Conservation (phyloP, 192 early-diverging fungal species). For the Dissophora ornata region DNA sequence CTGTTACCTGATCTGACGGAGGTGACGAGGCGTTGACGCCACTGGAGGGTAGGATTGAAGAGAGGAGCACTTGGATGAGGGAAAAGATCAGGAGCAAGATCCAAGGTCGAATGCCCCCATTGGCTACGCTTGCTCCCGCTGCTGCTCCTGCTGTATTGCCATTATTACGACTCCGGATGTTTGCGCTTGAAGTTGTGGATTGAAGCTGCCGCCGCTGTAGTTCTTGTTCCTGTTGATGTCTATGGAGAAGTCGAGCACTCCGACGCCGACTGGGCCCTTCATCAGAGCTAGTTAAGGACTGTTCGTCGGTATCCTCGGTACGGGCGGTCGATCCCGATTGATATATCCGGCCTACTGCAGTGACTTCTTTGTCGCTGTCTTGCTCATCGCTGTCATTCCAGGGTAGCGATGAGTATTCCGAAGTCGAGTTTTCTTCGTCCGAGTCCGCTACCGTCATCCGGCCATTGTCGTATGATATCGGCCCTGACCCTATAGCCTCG, state of each 20-base stretch:
- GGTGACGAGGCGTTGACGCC: constrained; percentile 41
- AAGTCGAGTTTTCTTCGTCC: too few species aligned
- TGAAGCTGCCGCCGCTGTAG: neutral
- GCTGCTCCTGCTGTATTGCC: constrained; percentile 1
- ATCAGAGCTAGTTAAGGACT: too few species aligned
- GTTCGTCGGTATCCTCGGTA: too few species aligned
- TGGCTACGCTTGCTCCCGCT: neutral
- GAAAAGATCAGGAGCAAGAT: constrained; percentile 32
- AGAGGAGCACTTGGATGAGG: constrained; percentile 31
- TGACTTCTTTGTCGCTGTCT: too few species aligned
- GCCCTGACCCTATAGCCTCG: too few species aligned
- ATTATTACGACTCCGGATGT: neutral
- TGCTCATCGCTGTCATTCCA: too few species aligned
- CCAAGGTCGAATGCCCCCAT: constrained; percentile 28
- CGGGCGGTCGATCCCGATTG: too few species aligned
- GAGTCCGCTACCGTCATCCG: too few species aligned
- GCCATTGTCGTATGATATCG: too few species aligned
- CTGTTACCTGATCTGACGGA: constrained; percentile 7
- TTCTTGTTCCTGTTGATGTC: neutral
- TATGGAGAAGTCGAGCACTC: constrained; percentile 1
- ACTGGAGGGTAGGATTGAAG: constrained; percentile 25
- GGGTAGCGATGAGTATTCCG: too few species aligned
- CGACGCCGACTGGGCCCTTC: neutral
- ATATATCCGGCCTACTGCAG: too few species aligned
- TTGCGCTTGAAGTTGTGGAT: neutral